Percentiles rank a stretch among this genome's conserved stretches.
Conservation (phyloP, 1,139 yeast species). For the Taphrina pruni region DNA sequence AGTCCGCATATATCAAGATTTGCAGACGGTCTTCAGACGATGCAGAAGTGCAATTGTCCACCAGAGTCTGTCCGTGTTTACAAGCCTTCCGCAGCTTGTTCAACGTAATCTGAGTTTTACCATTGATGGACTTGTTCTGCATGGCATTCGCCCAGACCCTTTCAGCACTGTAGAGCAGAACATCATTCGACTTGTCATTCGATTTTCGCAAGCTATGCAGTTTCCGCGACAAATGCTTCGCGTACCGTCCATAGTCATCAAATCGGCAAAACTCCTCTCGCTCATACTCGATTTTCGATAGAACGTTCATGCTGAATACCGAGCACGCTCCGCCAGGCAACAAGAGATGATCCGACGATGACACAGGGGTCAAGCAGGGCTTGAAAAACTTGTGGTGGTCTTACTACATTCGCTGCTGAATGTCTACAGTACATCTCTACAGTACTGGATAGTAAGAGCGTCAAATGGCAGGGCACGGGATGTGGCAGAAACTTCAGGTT, state of each 20-base stretch:
- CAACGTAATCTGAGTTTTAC: slow-evolving; percentile 17
- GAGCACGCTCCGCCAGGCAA: no score
- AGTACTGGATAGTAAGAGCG: no score
- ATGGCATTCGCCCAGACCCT: slow-evolving; percentile 35
- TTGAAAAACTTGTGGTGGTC: no score
- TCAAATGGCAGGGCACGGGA: no score
- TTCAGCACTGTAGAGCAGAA: slow-evolving; percentile 33
- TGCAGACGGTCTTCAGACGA: slow-evolving; percentile 10
- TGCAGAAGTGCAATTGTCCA: neutral
- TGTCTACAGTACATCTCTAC: no score
- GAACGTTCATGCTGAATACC: neutral
- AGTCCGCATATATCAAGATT: slow-evolving; percentile 15
- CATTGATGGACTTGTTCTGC: slow-evolving; percentile 26
- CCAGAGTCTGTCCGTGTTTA: slow-evolving; percentile 11
- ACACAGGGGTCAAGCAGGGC: no score
- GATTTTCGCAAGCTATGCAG: slow-evolving; percentile 27
- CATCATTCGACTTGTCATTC: slow-evolving; percentile 1
- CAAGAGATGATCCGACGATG: no score
- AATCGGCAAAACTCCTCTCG: slow-evolving; percentile 36
- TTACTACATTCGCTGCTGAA: no score
- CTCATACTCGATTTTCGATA: slow-evolving; percentile 31
- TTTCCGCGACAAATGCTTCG: slow-evolving; percentile 33
- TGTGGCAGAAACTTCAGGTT: no score
- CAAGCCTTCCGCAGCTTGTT: slow-evolving; percentile 36
- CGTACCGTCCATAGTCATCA: slow-evolving; percentile 37